A percentile compares a stretch with the other conserved stretches of the same genome.
Evolutionary conservation across 2,329 filamentous ascomycete genomes (phyloP).

Genomic region (Apiospora rasikravindrae): DNA sequence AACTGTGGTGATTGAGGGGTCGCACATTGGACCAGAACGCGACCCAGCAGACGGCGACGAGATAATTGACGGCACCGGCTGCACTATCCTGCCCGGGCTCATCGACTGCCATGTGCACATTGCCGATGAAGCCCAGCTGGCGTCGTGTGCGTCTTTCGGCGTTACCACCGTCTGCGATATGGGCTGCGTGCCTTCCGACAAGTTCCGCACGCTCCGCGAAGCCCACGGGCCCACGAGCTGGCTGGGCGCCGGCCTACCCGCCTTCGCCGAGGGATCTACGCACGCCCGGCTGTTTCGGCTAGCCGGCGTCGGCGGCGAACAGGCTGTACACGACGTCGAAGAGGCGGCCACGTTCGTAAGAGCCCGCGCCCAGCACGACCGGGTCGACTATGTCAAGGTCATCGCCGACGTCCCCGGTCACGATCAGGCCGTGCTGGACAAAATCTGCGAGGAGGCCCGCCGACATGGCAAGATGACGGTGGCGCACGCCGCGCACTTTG

Average conservation of each 20-base stretch:
- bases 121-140: slow-evolving; percentile 26
- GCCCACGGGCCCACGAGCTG: slow-evolving; percentile 27
- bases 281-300: slow-evolving; percentile 28
- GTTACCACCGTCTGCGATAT: slow-evolving; percentile 7
- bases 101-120: slow-evolving; percentile 35
- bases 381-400: slow-evolving; percentile 38
- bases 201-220: slow-evolving; percentile 23
- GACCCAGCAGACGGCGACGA: neutral
- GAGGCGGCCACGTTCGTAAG: slow-evolving; percentile 28
- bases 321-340: slow-evolving; percentile 26
- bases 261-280: slow-evolving; percentile 28
- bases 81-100: slow-evolving; percentile 32
- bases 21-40: neutral
- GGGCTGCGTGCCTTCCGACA: slow-evolving; percentile 24
- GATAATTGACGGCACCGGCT: slow-evolving; percentile 29
- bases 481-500: slow-evolving; percentile 34
- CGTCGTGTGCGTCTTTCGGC: neutral
- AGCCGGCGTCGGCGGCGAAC: slow-evolving; percentile 21
- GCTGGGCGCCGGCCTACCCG: slow-evolving; percentile 28
- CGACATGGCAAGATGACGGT: slow-evolving; percentile 33
- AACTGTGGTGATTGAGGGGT: neutral
- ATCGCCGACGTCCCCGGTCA: slow-evolving; percentile 33
- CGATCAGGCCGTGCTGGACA: slow-evolving; percentile 30
- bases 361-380: slow-evolving; percentile 25
- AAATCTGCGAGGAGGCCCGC: slow-evolving; percentile 31